Conservation (phyloP, 2,329 filamentous ascomycete species). For the Claviceps africana region DNA sequence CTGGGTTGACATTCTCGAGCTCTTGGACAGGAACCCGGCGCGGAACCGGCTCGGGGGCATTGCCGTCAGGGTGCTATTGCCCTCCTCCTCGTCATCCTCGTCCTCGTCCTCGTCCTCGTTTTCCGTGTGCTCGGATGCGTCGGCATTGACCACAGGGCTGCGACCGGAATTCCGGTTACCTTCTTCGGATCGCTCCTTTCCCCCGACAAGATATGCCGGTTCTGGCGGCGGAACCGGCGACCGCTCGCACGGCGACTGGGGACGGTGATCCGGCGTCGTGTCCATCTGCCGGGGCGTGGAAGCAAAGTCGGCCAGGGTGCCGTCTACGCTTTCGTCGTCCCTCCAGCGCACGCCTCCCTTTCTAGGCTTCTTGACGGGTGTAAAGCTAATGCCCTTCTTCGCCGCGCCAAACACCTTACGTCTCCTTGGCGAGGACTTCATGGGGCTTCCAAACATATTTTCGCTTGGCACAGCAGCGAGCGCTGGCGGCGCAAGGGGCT, state of each 20-base stretch:
- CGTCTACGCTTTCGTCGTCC: conserved; percentile 74
- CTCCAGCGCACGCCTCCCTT: conserved; percentile 83
- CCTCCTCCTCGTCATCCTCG: conserved; percentile 16
- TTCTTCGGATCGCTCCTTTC: conserved; percentile 11
- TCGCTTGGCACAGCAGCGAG: conserved; percentile 22
- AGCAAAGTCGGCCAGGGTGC: conserved; percentile 77
- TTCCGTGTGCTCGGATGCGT: conserved; percentile 28
- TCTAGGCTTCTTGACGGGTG: conserved; percentile 62
- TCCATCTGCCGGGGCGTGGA: conserved; percentile 65
- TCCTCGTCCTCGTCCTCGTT: background rate
- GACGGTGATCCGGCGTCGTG: conserved; percentile 32
- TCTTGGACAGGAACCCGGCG: conserved; percentile 65
- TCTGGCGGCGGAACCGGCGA: conserved; percentile 19
- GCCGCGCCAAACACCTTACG: conserved; percentile 47
- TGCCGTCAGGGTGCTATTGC: conserved; percentile 12
- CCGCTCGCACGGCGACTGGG: conserved; percentile 11
- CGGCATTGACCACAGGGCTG: conserved; percentile 25
- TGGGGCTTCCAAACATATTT: conserved; percentile 31
- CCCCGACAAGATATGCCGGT: conserved; percentile 10
- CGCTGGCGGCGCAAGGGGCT: conserved; percentile 30
- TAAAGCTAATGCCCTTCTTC: conserved; percentile 65
- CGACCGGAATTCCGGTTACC: conserved; percentile 42
- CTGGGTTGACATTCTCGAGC: conserved; percentile 24
- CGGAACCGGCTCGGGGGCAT: conserved; percentile 59
- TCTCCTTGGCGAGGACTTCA: conserved; percentile 67